These are phyloP conservation scores for Cladophialophora exuberans DNA, from an alignment of 2,329 filamentous ascomycete genomes.

Conservation along the genomic window DNA sequence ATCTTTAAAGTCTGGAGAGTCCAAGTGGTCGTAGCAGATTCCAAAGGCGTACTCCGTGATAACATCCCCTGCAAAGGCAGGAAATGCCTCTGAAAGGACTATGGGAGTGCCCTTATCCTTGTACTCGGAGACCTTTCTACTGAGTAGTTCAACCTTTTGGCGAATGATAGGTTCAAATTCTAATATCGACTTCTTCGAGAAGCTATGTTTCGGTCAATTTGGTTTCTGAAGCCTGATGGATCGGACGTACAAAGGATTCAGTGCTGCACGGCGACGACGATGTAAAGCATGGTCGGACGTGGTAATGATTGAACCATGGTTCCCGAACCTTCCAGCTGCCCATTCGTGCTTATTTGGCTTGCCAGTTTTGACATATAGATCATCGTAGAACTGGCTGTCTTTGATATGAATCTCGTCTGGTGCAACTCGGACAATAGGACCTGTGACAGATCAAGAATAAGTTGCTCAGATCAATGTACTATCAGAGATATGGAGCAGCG, in stretches of 20 bases:
- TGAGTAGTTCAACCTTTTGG: constrained; percentile 13
- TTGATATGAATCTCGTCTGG: constrained; percentile 25
- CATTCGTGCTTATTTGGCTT: constrained; percentile 15
- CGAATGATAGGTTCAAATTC: constrained; percentile 43
- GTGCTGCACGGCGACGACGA: constrained; percentile 42
- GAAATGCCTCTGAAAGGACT: constrained; percentile 35
- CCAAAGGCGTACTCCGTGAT: constrained; percentile 46
- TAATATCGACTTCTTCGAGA: constrained; percentile 44
- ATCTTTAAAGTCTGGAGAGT: constrained; percentile 11
- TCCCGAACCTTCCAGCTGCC: constrained; percentile 10
- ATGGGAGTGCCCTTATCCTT: background rate
- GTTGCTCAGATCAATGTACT: background rate
- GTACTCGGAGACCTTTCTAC: constrained; percentile 3
- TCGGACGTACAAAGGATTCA: constrained; percentile 39
- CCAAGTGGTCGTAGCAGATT: constrained; percentile 10
- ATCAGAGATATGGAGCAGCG: constrained; percentile 7
- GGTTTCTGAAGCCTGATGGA: background rate
- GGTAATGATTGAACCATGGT: constrained; percentile 27
- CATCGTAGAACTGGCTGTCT: constrained; percentile 20
- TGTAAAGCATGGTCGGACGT: constrained; percentile 41
- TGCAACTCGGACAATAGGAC: constrained; percentile 25
- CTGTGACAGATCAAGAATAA: constrained; percentile 40
- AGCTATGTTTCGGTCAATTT: constrained; percentile 33
- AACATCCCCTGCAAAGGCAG: constrained; percentile 48
- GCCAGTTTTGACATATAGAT: constrained; percentile 33